Evolutionary conservation across 108 stramenopile genomes (phyloP).

Genomic region (Aureococcus anophagefferens): DNA sequence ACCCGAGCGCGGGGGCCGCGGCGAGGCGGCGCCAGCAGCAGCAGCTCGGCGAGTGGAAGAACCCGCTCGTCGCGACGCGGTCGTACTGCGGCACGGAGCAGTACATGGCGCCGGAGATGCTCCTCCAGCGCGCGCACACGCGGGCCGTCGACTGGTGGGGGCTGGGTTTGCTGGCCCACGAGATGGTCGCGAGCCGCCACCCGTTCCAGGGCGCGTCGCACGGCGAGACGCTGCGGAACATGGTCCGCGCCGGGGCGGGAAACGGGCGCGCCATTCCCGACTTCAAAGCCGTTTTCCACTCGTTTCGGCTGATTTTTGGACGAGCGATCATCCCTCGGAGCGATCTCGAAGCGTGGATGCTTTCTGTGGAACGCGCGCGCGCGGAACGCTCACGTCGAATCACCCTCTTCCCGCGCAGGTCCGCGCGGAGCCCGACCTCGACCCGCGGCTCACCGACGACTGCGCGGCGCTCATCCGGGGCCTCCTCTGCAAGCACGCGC

Average conservation of each 20-base stretch:
- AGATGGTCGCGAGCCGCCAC: slow-evolving; percentile 31
- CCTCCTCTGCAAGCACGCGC: slow-evolving; percentile 5
- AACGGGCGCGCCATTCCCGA: no score
- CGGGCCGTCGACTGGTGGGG: slow-evolving; percentile 40
- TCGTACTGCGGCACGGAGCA: slow-evolving; percentile 34
- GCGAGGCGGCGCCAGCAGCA: no score
- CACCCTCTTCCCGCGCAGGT: no score
- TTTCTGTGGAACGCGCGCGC: no score
- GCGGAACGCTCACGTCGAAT: no score
- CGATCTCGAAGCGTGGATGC: no score
- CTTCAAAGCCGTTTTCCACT: no score
- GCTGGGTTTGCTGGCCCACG: slow-evolving; percentile 29
- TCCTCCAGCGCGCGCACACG: slow-evolving; percentile 27
- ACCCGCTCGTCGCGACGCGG: slow-evolving; percentile 4
- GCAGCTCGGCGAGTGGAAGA: no score
- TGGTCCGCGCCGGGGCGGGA: no score
- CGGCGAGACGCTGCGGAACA: slow-evolving; percentile 28
- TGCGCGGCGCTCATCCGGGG: slow-evolving; percentile 5
- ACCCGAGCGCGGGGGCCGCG: no score
- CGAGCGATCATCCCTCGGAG: no score
- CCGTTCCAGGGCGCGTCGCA: slow-evolving; percentile 34
- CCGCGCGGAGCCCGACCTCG: slow-evolving; percentile 10
- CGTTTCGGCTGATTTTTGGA: no score
- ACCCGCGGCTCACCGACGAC: background rate
- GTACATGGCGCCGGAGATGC: slow-evolving; percentile 39